Evolutionary conservation across 106 monocot genomes (phyloP).

Genomic region (Dendrobium catenatum): DNA sequence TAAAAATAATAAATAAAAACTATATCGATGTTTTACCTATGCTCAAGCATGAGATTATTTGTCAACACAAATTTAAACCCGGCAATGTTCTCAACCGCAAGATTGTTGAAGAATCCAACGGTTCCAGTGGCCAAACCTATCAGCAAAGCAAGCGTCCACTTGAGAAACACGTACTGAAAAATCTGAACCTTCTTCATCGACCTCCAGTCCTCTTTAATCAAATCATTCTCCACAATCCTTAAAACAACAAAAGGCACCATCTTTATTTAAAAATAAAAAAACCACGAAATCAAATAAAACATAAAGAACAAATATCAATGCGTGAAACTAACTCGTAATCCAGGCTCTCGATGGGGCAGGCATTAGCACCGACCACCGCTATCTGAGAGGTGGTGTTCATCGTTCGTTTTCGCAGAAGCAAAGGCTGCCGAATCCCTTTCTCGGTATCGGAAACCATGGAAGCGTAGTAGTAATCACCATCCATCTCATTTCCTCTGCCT

Average conservation of each 20-base stretch:
- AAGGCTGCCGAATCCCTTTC: slow-evolving; percentile 24
- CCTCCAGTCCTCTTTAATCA: slow-evolving; percentile 77
- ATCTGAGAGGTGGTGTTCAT: slow-evolving; percentile 85
- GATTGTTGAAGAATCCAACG: slow-evolving; percentile 80
- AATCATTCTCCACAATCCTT: slow-evolving; percentile 76
- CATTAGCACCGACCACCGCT: slow-evolving; percentile 70
- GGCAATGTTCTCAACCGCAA: slow-evolving; percentile 77
- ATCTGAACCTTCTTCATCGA: slow-evolving; percentile 63
- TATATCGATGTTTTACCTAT: slow-evolving; percentile 24
- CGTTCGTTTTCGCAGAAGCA: slow-evolving; percentile 34
- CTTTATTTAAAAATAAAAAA: not conserved
- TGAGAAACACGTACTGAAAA: slow-evolving; percentile 60
- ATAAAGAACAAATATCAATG: not conserved
- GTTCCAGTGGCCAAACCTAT: slow-evolving; percentile 58
- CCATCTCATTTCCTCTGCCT: not conserved
- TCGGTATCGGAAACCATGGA: slow-evolving; percentile 7
- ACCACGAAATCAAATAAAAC: slow-evolving; percentile 1
- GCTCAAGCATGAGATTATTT: slow-evolving; percentile 52
- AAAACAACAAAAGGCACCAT: not conserved
- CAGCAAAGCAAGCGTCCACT: slow-evolving; percentile 73
- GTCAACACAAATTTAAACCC: slow-evolving; percentile 67
- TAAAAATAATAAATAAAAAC: too few species aligned
- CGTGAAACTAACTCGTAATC: slow-evolving; percentile 68
- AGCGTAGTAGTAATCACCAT: not conserved
- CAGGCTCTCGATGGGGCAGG: slow-evolving; percentile 76